These are phyloP conservation scores for Thamnidium elegans DNA, from an alignment of 192 early-diverging fungal species.

Conservation along the genomic window DNA sequence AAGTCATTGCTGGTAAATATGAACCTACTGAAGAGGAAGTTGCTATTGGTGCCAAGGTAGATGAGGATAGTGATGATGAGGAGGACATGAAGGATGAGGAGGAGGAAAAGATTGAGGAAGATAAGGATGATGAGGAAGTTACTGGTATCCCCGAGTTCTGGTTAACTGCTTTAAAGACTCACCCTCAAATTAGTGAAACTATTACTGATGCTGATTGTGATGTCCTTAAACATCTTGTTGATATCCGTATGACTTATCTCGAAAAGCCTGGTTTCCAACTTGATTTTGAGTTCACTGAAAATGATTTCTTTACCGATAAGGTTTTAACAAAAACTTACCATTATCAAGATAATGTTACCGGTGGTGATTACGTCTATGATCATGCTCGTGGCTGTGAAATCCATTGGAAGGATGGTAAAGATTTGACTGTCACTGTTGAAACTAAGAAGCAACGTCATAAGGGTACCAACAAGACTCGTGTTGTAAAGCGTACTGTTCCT, in stretches of 20 bases:
- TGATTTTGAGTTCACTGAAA: conserved; percentile 87
- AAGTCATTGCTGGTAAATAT: conserved; percentile 70
- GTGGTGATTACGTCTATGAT: conserved; percentile 88
- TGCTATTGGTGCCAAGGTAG: conserved; percentile 59
- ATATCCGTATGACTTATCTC: conserved; percentile 85
- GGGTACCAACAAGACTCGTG: conserved; percentile 96
- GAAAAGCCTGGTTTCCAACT: conserved; percentile 92
- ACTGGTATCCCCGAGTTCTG: conserved; percentile 95
- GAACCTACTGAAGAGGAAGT: conserved; percentile 94
- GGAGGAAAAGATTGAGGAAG: conserved; percentile 46
- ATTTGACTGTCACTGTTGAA: conserved; percentile 90
- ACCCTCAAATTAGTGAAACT: conserved; percentile 72
- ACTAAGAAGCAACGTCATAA: conserved; percentile 99
- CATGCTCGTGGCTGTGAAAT: conserved; percentile 89
- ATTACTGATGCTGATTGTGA: conserved; percentile 93
- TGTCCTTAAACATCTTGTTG: conserved; percentile 82
- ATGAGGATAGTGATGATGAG: conserved; percentile 57
- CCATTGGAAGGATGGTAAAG: conserved; percentile 96
- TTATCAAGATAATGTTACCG: conserved; percentile 77
- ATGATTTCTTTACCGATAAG: conserved; percentile 87
- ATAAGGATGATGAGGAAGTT: conserved; percentile 45
- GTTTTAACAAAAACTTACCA: conserved; percentile 92
- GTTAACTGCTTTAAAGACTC: conserved; percentile 89
- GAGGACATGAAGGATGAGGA: conserved; percentile 38
- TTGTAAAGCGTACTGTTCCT: conserved; percentile 96